A percentile compares a stretch with the other conserved stretches of the same genome.
phyloP scores from a whole-genome alignment of 768 basidiomycete genomes.

The Rhizopogon sp. region DNA sequence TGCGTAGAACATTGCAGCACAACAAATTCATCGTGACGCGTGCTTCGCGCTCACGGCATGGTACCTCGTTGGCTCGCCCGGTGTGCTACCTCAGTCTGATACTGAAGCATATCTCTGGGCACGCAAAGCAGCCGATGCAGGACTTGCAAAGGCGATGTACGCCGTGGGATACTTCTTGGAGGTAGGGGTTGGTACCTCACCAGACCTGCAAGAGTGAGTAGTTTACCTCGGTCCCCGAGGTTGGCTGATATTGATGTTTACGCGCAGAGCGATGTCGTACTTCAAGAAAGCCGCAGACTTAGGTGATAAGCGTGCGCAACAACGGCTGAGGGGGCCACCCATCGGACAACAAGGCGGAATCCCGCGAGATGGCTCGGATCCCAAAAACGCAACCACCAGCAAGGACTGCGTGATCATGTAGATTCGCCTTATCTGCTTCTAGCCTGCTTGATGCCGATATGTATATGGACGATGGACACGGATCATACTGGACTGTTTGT shows the following conservation, averaged over 20 bases:
- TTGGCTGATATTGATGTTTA: slow-evolving; percentile 1
- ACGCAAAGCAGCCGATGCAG: slow-evolving; percentile 88
- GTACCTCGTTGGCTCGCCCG: slow-evolving; percentile 98
- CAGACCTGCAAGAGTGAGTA: slow-evolving; percentile 63
- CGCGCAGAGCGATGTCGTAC: slow-evolving; percentile 61
- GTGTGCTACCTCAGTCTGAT: slow-evolving; percentile 96
- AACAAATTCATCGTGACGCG: slow-evolving; percentile 94
- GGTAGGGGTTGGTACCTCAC: slow-evolving; percentile 81
- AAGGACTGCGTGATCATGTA: slow-evolving; percentile 90
- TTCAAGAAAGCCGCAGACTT: slow-evolving; percentile 89
- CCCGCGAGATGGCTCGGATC: slow-evolving; percentile 48
- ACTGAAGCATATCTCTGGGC: slow-evolving; percentile 99
- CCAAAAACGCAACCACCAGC: slow-evolving; percentile 52
- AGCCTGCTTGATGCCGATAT: background rate
- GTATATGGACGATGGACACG: background rate
- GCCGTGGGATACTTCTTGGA: slow-evolving; percentile 97
- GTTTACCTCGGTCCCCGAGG: background rate
- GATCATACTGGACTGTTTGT: background rate
- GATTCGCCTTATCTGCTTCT: background rate
- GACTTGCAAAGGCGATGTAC: slow-evolving; percentile 94
- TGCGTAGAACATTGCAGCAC: slow-evolving; percentile 90
- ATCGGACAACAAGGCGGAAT: slow-evolving; percentile 56
- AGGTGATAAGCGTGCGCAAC: slow-evolving; percentile 90
- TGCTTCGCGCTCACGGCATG: slow-evolving; percentile 98
- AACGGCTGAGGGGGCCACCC: slow-evolving; percentile 66